phyloP scores from a whole-genome alignment of 2,329 filamentous ascomycete genomes.

The Arthrocladium fulminans region DNA sequence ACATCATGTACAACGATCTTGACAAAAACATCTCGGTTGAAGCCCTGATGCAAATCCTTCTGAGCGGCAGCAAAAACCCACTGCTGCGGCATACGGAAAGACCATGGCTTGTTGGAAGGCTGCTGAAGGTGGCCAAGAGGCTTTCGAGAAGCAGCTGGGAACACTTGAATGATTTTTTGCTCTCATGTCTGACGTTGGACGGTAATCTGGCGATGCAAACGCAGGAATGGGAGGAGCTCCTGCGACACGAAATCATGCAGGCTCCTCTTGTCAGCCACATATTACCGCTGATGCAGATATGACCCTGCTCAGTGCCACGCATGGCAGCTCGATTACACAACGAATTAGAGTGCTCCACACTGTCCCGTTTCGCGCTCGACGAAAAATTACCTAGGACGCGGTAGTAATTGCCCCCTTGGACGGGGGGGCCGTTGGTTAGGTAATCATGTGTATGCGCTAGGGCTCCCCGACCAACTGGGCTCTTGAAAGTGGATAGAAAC shows the following conservation, averaged over 20 bases:
- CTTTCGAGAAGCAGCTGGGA: slow-evolving; percentile 29
- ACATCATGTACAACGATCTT: slow-evolving; percentile 29
- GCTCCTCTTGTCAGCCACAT: slow-evolving; percentile 31
- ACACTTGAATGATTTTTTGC: slow-evolving; percentile 29
- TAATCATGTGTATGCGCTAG: too few relatives aligned
- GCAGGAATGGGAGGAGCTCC: slow-evolving; percentile 26
- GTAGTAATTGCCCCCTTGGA: too few relatives aligned
- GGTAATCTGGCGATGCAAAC: slow-evolving; percentile 19
- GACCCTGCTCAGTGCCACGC: neutral
- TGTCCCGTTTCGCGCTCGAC: too few relatives aligned
- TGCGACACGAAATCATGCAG: slow-evolving; percentile 30
- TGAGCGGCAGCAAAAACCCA: slow-evolving; percentile 28
- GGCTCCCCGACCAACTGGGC: too few relatives aligned
- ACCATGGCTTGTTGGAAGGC: slow-evolving; percentile 33
- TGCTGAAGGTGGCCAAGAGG: slow-evolving; percentile 34
- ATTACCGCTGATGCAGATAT: slow-evolving; percentile 22
- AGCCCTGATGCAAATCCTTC: slow-evolving; percentile 32
- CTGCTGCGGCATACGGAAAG: slow-evolving; percentile 22
- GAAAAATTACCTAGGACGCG: too few relatives aligned
- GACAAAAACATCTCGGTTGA: slow-evolving; percentile 32
- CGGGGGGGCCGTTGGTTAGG: too few relatives aligned
- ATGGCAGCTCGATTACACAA: neutral
- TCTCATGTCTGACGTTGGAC: slow-evolving; percentile 30
- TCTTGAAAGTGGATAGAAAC: too few relatives aligned
- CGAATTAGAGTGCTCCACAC: neutral